Evolutionary conservation across 805 yeast genomes (phyloP), one percentile per base, ranked within the genome.

Genomic region (Hermanozyma aechmeae): DNA sequence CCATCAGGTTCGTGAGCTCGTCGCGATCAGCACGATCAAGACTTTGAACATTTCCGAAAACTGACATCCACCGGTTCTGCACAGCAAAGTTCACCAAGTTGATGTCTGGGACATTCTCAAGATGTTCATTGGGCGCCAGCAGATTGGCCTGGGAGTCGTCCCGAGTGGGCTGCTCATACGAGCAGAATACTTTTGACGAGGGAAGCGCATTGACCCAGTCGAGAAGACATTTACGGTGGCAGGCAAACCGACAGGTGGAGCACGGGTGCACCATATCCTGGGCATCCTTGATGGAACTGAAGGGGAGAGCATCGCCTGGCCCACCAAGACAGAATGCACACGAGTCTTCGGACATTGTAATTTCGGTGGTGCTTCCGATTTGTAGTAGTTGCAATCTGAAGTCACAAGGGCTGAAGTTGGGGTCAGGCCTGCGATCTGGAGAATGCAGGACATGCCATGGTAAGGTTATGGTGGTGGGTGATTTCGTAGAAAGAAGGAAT

Each of bases 301-400:
- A 60, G 6, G 65, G 61, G 3, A 67, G 67, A 3, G 56, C 35
- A 15, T 61, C 68, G 9, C 50, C 40, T 23, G 38, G 43, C n/a
- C 53, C 62, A 9, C 66, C 66, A 4, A 61, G 47, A 32, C 68
- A 62, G 35, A 62, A 52, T 24, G 60, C 47, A 29, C 65, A 58
- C 10, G 20, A 7, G n/a, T n/a, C n/a, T 17, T 17, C 20, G 20
- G 20, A 17, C 20, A 17, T 17, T 10, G 10, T 10, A n/a, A n/a
- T n/a, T n/a, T n/a, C n/a, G n/a, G n/a, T n/a, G n/a, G n/a, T n/a
- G n/a, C n/a, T n/a, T n/a, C n/a, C n/a, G n/a, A n/a, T n/a, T n/a
- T n/a, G n/a, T n/a, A n/a, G n/a, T n/a, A n/a, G n/a, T n/a, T n/a
- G n/a, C n/a, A n/a, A n/a, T n/a, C n/a, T n/a, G n/a, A n/a, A n/a